phyloP scores from a whole-genome alignment of 2,329 filamentous ascomycete species.

The Raffaelea deltoideospora region DNA sequence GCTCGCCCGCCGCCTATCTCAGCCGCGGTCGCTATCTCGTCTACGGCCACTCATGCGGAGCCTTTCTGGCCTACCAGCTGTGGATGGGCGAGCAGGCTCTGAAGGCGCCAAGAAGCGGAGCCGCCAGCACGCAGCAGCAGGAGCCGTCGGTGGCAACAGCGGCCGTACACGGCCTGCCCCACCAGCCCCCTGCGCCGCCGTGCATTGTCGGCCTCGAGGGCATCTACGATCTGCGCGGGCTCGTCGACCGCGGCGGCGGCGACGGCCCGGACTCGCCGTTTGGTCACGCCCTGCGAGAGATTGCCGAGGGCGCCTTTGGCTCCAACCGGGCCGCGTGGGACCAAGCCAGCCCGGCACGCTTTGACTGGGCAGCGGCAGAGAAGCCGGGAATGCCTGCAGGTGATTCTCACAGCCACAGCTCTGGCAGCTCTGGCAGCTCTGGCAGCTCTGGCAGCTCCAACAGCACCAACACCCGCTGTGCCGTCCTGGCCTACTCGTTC shows the following conservation, averaged over 20 bases:
- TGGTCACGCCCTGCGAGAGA: conserved; percentile 13
- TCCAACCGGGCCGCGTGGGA: conserved; percentile 32
- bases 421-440: no score
- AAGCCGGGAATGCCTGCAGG: no score
- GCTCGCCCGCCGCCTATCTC: conserved; percentile 7
- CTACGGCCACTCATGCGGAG: conserved; percentile 48
- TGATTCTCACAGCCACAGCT: no score
- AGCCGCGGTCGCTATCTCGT: conserved; percentile 32
- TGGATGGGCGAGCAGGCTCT: background rate
- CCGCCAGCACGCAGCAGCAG: background rate
- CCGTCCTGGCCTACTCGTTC: conserved; percentile 28
- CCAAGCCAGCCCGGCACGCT: conserved; percentile 36
- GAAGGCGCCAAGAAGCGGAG: background rate
- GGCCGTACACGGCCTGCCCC: conserved; percentile 11
- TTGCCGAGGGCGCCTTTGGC: conserved; percentile 40
- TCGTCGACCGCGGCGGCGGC: conserved; percentile 29
- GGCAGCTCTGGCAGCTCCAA: no score
- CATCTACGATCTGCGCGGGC: conserved; percentile 47
- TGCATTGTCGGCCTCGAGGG: conserved; percentile 48
- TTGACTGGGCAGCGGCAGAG: conserved; percentile 1
- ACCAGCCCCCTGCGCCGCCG: conserved; percentile 20
- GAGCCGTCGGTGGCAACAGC: conserved; percentile 37
- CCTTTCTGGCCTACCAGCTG: conserved; percentile 36
- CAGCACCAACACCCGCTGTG: conserved; percentile 9
- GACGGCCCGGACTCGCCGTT: conserved; percentile 37